Base-by-base conservation (phyloP, 2,329 filamentous ascomycete genomes). In the Colletotrichum sp. region DNA sequence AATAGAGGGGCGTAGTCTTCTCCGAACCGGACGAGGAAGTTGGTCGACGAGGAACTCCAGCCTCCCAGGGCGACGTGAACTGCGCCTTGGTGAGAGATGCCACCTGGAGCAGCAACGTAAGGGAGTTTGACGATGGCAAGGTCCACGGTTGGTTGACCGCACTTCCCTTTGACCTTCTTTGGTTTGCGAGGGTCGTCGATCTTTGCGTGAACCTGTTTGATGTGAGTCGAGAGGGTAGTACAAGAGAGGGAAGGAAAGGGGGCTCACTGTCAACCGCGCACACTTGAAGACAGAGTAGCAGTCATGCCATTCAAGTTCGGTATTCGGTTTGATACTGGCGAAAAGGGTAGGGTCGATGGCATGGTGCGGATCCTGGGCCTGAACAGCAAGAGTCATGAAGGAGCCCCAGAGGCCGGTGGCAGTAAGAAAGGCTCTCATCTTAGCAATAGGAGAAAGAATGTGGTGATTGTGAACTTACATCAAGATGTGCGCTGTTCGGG, bases 71-170 rank as follows among this genome's bases (percentile, higher is more conserved):
- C 34, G 55, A 72, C 64, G 22, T 72, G 71, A 2, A 72, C 55
- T 8, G 71, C 28, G 2, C 71, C 64, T 4, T 72, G 64, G 27
- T 68, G 55, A 16, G 64, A 27, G 3, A 36, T n/a, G 1, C 55
- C 71, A 4, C 71, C 71, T 16, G 71, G 8, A 3, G 30, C 52
- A 15, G 64, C 44, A 12, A 72, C 28, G 16, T 72, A 68, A 4
- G 71, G 71, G 9, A 72, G 71, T 19, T 72, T 72, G 36, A 72
- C 64, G 36, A 68, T 55, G 28, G 71, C 71, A 27, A 68, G 71
- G 22, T 72, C 64, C 13, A 68, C 71, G 2, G 52, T 68, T 4
- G 52, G 71, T 4, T 72, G 48, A 4, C 64, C 71, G 71, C 71
- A 72, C 15, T 30, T 68, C 2, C 16, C 27, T 22, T 68, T 68